Conservation (phyloP, 805 yeast genomes). For the Cyberlindnera misumaiensis region DNA sequence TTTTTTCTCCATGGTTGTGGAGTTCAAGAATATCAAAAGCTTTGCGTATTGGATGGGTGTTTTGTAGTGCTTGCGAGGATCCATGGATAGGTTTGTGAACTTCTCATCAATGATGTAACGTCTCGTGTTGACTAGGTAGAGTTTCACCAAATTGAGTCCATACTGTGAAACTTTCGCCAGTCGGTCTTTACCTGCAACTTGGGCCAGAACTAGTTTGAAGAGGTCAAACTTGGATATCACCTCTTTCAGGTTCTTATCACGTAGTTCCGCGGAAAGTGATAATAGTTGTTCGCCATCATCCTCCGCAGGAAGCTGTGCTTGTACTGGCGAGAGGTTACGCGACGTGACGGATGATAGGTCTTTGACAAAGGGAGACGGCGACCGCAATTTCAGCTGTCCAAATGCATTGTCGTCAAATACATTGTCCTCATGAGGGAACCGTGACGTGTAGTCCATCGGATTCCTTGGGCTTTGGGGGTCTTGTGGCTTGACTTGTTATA, state of each 20-base stretch:
- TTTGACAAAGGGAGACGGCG: slow-evolving; percentile 16
- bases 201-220: slow-evolving; percentile 45
- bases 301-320: slow-evolving; percentile 1
- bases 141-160: slow-evolving; percentile 43
- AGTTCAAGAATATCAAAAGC: slow-evolving; percentile 20
- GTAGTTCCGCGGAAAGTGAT: slow-evolving; percentile 8
- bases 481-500: too few species aligned
- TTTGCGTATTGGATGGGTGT: slow-evolving; percentile 20
- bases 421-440: slow-evolving; percentile 13
- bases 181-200: slow-evolving; percentile 65
- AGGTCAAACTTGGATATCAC: slow-evolving; percentile 29
- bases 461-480: background rate
- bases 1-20: slow-evolving; percentile 28
- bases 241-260: slow-evolving; percentile 5
- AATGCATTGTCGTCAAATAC: slow-evolving; percentile 15
- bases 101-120: slow-evolving; percentile 24
- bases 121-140: slow-evolving; percentile 38
- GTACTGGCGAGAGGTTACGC: slow-evolving; percentile 7
- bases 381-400: slow-evolving; percentile 17
- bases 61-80: slow-evolving; percentile 22
- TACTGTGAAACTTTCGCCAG: slow-evolving; percentile 60
- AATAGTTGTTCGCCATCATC: background rate
- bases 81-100: slow-evolving; percentile 20
- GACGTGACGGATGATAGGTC: slow-evolving; percentile 1
- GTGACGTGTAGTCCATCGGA: slow-evolving; percentile 18